A percentile compares a stretch with the other conserved stretches of the same genome.
phyloP scores from a whole-genome alignment of 352 stramenopile species.

The Blastocystis sp. region DNA sequence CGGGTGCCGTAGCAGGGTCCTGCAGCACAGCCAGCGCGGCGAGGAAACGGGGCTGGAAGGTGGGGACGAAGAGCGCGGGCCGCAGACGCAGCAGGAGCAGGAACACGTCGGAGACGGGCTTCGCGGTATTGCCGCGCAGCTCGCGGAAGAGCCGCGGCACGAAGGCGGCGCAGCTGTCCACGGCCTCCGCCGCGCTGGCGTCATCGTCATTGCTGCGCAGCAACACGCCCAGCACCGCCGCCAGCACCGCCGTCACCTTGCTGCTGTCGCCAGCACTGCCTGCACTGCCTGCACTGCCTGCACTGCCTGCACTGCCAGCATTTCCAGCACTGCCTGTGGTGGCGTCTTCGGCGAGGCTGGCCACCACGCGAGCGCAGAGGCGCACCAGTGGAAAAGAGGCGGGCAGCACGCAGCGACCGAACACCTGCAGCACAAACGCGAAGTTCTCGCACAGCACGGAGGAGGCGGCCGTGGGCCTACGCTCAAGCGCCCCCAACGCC shows the following conservation, averaged over 20 bases:
- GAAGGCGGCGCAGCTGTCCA: background rate
- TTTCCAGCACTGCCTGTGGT: too few species aligned
- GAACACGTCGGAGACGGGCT: background rate
- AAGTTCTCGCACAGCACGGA: constrained; percentile 11
- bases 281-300: too few species aligned
- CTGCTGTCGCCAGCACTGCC: background rate
- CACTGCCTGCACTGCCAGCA: too few species aligned
- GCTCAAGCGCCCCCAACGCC: too few species aligned
- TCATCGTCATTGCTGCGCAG: background rate
- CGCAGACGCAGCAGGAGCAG: background rate
- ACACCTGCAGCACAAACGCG: constrained; percentile 19
- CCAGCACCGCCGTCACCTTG: background rate
- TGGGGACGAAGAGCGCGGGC: background rate
- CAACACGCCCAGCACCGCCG: background rate
- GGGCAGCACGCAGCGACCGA: background rate
- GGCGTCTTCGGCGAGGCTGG: background rate
- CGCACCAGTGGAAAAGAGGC: background rate
- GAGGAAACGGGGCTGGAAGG: background rate
- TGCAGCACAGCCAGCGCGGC: background rate
- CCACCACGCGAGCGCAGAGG: background rate
- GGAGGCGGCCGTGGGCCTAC: background rate
- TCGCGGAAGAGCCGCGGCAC: background rate
- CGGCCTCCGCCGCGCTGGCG: background rate
- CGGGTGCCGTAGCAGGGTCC: background rate
- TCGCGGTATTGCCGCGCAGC: background rate